Conservation (phyloP, 306 rosid genomes). For the Sophora flavescens region DNA sequence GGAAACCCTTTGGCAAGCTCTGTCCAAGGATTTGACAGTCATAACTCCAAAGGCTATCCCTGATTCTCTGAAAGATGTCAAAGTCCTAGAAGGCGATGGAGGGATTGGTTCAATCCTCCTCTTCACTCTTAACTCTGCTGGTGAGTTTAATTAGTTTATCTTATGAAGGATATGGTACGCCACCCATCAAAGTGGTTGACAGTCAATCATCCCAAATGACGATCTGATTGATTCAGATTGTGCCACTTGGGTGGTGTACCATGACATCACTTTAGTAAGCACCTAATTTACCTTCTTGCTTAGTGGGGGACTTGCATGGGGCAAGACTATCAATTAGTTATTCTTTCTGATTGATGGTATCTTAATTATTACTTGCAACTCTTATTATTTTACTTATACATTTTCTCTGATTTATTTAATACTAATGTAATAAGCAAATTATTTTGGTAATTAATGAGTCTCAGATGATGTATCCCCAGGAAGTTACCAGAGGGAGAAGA, state of each 20-base stretch:
- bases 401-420: background rate
- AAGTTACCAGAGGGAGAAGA: conserved; percentile 63
- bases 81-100: conserved; percentile 66
- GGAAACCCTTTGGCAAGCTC: conserved; percentile 59
- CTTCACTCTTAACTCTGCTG: conserved; percentile 50
- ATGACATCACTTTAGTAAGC: too few relatives aligned
- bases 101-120: conserved; percentile 60
- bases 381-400: too few relatives aligned
- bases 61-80: conserved; percentile 49
- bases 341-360: too few relatives aligned
- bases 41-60: conserved; percentile 53
- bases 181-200: too few relatives aligned
- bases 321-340: background rate
- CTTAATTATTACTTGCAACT: too few relatives aligned
- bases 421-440: background rate
- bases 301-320: background rate
- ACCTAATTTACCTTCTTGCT: background rate
- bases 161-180: too few relatives aligned
- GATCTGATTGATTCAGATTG: too few relatives aligned
- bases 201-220: too few relatives aligned
- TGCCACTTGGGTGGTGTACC: too few relatives aligned
- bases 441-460: background rate
- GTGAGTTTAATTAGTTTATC: conserved; percentile 37
- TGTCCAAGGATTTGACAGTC: conserved; percentile 53
- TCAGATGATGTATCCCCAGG: conserved; percentile 34